phyloP scores from a whole-genome alignment of 345 rosid species.

The Psidium guajava region DNA sequence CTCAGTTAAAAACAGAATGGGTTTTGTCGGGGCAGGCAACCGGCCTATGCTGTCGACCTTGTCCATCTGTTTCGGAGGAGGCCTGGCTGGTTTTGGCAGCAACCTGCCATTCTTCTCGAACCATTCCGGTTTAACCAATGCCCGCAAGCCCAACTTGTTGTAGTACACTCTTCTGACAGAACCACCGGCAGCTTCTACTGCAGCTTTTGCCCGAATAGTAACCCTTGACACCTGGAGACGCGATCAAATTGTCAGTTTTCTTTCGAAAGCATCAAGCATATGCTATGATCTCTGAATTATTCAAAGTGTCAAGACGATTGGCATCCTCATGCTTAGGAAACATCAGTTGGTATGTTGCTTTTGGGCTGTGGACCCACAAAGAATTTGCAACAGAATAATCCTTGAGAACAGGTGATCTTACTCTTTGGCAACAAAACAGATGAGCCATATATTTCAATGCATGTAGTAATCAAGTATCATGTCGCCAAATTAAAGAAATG shows the following conservation, averaged over 20 bases:
- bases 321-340: neutral
- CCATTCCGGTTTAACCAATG: constrained; percentile 89
- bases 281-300: neutral
- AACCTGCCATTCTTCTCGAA: constrained; percentile 92
- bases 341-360: neutral
- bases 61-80: constrained; percentile 83
- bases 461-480: neutral
- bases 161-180: constrained; percentile 83
- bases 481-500: neutral
- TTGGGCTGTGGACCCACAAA: neutral
- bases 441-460: neutral
- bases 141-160: constrained; percentile 78
- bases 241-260: neutral
- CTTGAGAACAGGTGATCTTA: neutral
- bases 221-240: constrained; percentile 67
- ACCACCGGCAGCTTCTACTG: constrained; percentile 89
- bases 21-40: constrained; percentile 79
- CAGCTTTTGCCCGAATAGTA: constrained; percentile 81
- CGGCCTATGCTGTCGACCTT: constrained; percentile 95
- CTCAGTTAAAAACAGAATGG: constrained; percentile 50
- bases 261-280: neutral
- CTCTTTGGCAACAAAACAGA: neutral
- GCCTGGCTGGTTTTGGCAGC: constrained; percentile 82
- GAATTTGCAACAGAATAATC: neutral
- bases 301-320: neutral